Percentiles rank a stretch among this genome's conserved stretches.
Conservation (phyloP, 805 yeast genomes). For the Hanseniaspora occidentalis region DNA sequence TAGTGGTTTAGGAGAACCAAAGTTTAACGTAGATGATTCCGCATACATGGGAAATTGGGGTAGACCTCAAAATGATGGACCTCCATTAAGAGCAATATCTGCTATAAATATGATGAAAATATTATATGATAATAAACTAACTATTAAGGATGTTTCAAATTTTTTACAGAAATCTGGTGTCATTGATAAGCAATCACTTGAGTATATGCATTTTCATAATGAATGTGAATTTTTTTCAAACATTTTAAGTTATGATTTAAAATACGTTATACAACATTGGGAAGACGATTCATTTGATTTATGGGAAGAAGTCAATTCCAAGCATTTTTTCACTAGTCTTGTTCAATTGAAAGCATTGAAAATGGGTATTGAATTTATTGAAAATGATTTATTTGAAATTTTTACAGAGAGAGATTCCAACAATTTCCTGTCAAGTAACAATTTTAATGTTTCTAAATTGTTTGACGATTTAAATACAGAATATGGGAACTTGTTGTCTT, state of each 20-base stretch:
- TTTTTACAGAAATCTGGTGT: slow-evolving; percentile 2
- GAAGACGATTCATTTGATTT: slow-evolving; percentile 58
- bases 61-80: slow-evolving; percentile 92
- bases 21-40: slow-evolving; percentile 54
- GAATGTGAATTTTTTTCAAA: slow-evolving; percentile 34
- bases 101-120: slow-evolving; percentile 41
- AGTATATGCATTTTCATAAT: slow-evolving; percentile 12
- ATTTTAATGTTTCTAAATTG: slow-evolving; percentile 18
- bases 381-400: background rate
- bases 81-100: slow-evolving; percentile 67
- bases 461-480: slow-evolving; percentile 12
- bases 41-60: slow-evolving; percentile 72
- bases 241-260: slow-evolving; percentile 57
- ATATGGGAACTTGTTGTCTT: slow-evolving; percentile 15
- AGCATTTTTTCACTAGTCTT: slow-evolving; percentile 69
- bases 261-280: slow-evolving; percentile 56
- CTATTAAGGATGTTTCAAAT: slow-evolving; percentile 14
- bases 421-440: background rate
- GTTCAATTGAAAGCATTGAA: slow-evolving; percentile 60
- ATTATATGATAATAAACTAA: slow-evolving; percentile 23
- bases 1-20: slow-evolving; percentile 80
- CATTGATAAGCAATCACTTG: background rate
- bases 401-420: slow-evolving; percentile 2
- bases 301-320: slow-evolving; percentile 79
- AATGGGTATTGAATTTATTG: slow-evolving; percentile 35